Conservation (phyloP, 2,329 filamentous ascomycete genomes). For the Neofusicoccum sp. region DNA sequence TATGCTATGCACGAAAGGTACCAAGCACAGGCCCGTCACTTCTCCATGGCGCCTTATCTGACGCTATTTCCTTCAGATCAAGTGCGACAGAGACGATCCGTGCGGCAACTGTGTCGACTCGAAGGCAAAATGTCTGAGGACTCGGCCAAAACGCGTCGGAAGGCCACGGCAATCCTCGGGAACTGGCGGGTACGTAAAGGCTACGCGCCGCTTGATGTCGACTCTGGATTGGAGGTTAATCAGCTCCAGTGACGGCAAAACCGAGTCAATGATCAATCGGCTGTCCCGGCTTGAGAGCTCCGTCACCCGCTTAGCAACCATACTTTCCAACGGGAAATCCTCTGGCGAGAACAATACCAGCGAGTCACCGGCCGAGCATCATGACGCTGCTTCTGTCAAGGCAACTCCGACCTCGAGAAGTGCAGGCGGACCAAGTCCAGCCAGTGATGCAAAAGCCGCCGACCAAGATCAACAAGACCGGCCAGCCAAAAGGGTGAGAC, state of each 20-base stretch:
- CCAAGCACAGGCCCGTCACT: neutral
- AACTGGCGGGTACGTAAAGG: neutral
- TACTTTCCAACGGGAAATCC: neutral
- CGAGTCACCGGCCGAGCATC: neutral
- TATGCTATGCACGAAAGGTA: conserved; percentile 18
- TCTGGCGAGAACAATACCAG: neutral
- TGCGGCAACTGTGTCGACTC: conserved; percentile 30
- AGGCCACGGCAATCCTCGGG: conserved; percentile 5
- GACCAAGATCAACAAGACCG: neutral
- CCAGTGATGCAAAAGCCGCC: neutral
- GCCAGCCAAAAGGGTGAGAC: conserved; percentile 3
- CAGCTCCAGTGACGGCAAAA: conserved; percentile 6
- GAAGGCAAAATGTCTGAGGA: conserved; percentile 32
- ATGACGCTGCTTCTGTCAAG: neutral
- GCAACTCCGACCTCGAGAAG: neutral
- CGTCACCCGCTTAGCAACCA: conserved; percentile 2
- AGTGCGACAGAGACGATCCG: conserved; percentile 35
- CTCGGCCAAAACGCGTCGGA: conserved; percentile 19
- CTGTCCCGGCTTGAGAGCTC: conserved; percentile 8
- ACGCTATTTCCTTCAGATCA: conserved; percentile 28
- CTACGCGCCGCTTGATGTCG: neutral
- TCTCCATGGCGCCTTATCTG: neutral
- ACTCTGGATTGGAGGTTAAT: neutral
- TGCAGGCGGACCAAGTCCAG: neutral
- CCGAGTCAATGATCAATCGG: conserved; percentile 8